phyloP scores from a whole-genome alignment of 2,329 filamentous ascomycete species.

The Talaromyces albobiverticillius region DNA sequence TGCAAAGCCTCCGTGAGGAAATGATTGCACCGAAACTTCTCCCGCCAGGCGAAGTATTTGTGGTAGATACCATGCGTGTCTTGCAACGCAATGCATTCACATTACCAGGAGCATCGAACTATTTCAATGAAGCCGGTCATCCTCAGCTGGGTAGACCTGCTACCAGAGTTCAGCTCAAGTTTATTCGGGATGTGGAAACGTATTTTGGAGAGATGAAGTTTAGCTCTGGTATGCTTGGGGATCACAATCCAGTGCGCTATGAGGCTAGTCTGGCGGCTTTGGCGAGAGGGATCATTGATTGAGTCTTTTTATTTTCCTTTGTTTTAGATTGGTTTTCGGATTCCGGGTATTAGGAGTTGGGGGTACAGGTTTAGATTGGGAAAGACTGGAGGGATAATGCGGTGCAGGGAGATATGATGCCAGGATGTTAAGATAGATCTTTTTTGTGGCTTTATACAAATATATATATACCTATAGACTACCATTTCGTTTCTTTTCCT shows the following conservation, averaged over 20 bases:
- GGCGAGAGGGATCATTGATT: slow-evolving; percentile 43
- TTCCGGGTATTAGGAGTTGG: background rate
- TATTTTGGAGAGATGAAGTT: slow-evolving; percentile 70
- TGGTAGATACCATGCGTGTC: slow-evolving; percentile 66
- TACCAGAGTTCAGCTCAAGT: slow-evolving; percentile 66
- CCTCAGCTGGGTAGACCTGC: slow-evolving; percentile 61
- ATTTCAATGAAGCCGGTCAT: slow-evolving; percentile 40
- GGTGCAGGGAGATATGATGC: too few relatives aligned
- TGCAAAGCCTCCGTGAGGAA: slow-evolving; percentile 63
- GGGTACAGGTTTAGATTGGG: background rate
- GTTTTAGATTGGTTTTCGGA: background rate
- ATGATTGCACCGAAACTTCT: slow-evolving; percentile 70
- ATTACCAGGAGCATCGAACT: slow-evolving; percentile 26
- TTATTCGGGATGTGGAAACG: slow-evolving; percentile 67
- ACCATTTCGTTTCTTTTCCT: too few relatives aligned
- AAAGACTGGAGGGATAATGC: too few relatives aligned
- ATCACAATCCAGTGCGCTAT: slow-evolving; percentile 73
- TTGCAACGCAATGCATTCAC: slow-evolving; percentile 65
- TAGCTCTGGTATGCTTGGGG: slow-evolving; percentile 69
- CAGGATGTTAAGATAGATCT: too few relatives aligned
- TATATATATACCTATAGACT: too few relatives aligned
- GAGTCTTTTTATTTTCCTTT: background rate
- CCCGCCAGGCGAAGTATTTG: slow-evolving; percentile 73
- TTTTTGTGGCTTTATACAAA: too few relatives aligned
- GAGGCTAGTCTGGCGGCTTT: slow-evolving; percentile 66